These are phyloP conservation scores for Haplographium delicatum DNA, from an alignment of 495 filamentous ascomycete species.

Conservation along the genomic window DNA sequence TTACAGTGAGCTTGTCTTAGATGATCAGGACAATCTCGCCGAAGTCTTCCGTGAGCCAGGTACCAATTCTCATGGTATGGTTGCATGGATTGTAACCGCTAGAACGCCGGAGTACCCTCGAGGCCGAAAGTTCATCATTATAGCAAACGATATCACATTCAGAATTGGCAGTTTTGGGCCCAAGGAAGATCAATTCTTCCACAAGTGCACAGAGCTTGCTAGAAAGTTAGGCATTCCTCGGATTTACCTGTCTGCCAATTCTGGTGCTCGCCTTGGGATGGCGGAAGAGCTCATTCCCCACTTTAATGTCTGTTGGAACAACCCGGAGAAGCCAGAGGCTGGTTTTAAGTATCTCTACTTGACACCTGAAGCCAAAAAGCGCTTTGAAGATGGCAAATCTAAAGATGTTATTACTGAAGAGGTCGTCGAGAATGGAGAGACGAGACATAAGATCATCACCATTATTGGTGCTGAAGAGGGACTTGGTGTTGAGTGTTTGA, in stretches of 20 bases:
- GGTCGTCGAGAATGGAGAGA: slow-evolving; percentile 80
- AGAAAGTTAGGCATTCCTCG: slow-evolving; percentile 89
- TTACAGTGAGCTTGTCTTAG: slow-evolving; percentile 87
- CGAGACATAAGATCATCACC: slow-evolving; percentile 88
- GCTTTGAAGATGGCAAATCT: slow-evolving; percentile 76
- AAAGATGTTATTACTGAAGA: slow-evolving; percentile 86
- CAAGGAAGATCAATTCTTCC: slow-evolving; percentile 95
- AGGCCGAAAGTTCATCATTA: slow-evolving; percentile 87
- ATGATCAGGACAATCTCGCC: slow-evolving; percentile 85
- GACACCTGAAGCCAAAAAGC: slow-evolving; percentile 76
- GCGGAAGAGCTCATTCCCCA: slow-evolving; percentile 95
- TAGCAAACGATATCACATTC: slow-evolving; percentile 99
- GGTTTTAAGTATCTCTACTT: slow-evolving; percentile 99
- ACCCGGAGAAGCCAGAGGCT: slow-evolving; percentile 71
- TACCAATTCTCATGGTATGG: slow-evolving; percentile 95
- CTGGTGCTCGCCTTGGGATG: slow-evolving; percentile 96
- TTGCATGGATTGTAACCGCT: slow-evolving; percentile 96
- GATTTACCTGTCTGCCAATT: slow-evolving; percentile 98
- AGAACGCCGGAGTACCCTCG: slow-evolving; percentile 95
- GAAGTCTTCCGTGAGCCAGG: slow-evolving; percentile 93
- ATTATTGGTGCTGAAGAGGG: slow-evolving; percentile 94
- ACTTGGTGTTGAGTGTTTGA: slow-evolving; percentile 94
- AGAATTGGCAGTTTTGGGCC: slow-evolving; percentile 98
- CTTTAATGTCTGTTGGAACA: slow-evolving; percentile 95
- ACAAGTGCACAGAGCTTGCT: slow-evolving; percentile 96